These are phyloP conservation scores for Solanum hybrid DNA, from an alignment of 305 asterid species.

Conservation along the genomic window DNA sequence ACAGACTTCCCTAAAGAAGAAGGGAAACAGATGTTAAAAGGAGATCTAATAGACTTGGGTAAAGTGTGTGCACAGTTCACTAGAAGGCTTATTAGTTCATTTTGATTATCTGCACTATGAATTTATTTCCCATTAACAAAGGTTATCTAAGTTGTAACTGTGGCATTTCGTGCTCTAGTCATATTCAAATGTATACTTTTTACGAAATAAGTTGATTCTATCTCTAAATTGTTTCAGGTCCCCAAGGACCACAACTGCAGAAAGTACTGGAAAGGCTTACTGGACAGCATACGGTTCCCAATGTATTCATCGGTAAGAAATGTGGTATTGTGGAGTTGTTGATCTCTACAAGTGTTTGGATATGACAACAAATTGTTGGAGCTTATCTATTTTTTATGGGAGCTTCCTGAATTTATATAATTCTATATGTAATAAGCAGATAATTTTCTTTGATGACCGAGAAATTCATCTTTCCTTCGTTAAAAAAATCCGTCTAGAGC, in stretches of 20 bases:
- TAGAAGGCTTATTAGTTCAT: neutral
- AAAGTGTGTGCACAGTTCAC: neutral
- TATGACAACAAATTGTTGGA: neutral
- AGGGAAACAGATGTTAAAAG: neutral
- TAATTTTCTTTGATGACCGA: neutral
- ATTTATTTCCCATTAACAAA: neutral
- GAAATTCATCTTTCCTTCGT: neutral
- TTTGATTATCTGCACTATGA: neutral
- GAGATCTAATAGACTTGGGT: neutral
- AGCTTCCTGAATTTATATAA: neutral
- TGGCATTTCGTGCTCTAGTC: neutral
- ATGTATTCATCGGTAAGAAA: slow-evolving; percentile 73
- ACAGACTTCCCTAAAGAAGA: neutral
- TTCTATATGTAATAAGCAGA: neutral
- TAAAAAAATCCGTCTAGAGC: neutral
- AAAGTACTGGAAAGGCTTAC: slow-evolving; percentile 66
- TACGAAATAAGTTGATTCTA: neutral
- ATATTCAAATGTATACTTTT: neutral
- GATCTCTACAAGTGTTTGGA: neutral
- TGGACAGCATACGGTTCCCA: slow-evolving; percentile 86
- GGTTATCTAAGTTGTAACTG: neutral
- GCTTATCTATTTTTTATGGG: neutral
- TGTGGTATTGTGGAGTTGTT: neutral
- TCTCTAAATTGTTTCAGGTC: slow-evolving; percentile 34
- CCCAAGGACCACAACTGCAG: slow-evolving; percentile 76